Conservation (phyloP, 1,139 yeast species). For the Pichia sp. region DNA sequence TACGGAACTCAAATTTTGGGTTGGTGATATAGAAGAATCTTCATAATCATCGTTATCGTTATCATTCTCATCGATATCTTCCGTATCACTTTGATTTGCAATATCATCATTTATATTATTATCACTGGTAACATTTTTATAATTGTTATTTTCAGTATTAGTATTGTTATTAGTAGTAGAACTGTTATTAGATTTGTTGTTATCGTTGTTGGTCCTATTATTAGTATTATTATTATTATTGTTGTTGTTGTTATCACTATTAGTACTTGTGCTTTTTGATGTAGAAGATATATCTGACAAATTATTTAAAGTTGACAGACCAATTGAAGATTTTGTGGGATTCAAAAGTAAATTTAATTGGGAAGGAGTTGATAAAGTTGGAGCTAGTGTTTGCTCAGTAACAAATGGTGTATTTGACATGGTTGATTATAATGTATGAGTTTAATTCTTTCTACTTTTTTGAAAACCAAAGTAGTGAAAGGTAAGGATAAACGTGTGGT, state of each 20-base stretch:
- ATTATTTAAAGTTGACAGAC: neutral
- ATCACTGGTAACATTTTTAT: neutral
- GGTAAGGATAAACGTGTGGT: too few species aligned
- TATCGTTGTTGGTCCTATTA: neutral
- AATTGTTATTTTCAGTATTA: neutral
- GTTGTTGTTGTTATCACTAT: neutral
- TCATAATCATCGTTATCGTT: neutral
- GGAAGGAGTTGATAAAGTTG: neutral
- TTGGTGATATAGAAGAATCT: neutral
- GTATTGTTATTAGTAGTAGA: neutral
- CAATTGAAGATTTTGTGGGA: conserved; percentile 9
- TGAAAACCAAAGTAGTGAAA: too few species aligned
- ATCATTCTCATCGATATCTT: neutral
- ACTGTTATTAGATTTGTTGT: too few species aligned
- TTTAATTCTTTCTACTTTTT: too few species aligned
- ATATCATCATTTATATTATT: neutral
- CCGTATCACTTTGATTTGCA: neutral
- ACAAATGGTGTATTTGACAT: neutral
- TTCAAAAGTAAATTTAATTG: conserved; percentile 6
- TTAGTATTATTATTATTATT: neutral
- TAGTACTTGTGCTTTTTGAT: neutral
- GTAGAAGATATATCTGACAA: neutral
- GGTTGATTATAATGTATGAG: neutral
- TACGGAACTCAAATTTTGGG: neutral
- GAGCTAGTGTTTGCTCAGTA: neutral